Conservation (phyloP, 306 rosid genomes). For the Argentina anserina region DNA sequence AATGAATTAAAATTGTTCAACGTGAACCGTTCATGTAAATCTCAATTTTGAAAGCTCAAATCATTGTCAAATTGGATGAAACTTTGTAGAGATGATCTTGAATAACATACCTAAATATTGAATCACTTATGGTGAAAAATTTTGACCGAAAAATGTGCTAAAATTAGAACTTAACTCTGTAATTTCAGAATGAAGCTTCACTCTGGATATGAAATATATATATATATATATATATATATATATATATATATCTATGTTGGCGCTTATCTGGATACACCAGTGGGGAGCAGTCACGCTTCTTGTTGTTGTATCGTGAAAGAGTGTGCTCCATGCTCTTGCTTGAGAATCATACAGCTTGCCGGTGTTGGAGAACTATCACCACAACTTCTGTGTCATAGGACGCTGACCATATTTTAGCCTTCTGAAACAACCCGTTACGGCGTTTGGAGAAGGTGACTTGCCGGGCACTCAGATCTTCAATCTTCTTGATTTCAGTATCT, state of each 20-base stretch:
- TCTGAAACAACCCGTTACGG: slow-evolving; percentile 58
- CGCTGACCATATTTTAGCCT: slow-evolving; percentile 61
- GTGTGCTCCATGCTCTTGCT: slow-evolving; percentile 30
- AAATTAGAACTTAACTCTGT: no score
- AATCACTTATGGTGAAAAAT: no score
- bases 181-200: no score
- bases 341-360: slow-evolving; percentile 60
- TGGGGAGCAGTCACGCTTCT: background rate
- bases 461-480: slow-evolving; percentile 63
- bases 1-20: no score
- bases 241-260: background rate
- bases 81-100: no score
- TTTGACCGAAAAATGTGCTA: no score
- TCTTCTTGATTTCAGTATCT: slow-evolving; percentile 68
- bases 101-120: no score
- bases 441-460: slow-evolving; percentile 78
- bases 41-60: no score
- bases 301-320: background rate
- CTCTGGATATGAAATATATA: no score
- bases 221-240: no score
- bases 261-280: background rate
- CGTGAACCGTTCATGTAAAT: no score
- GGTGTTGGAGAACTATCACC: slow-evolving; percentile 58
- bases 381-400: slow-evolving; percentile 70
- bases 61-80: no score